phyloP scores from a whole-genome alignment of 306 rosid genomes.

The Nissolia schottii region DNA sequence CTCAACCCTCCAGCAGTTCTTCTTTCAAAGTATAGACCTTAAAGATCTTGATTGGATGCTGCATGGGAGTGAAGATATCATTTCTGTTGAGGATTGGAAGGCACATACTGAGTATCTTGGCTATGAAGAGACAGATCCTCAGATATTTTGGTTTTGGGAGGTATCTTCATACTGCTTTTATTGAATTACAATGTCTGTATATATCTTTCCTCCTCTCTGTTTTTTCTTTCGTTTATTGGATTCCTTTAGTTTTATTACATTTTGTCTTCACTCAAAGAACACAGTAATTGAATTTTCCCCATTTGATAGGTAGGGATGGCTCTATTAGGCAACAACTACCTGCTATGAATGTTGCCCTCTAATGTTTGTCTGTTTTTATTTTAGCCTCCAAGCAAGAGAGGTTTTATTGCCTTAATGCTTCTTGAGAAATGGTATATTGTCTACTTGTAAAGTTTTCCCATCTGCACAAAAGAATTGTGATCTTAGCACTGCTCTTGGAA shows the following conservation, averaged over 20 bases:
- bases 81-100: slow-evolving; percentile 87
- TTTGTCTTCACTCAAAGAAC: neutral
- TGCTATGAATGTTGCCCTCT: neutral
- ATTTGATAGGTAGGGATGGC: neutral
- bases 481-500: neutral
- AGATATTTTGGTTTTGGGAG: slow-evolving; percentile 96
- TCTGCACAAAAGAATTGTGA: neutral
- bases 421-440: neutral
- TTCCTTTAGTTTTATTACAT: neutral
- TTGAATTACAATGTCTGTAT: neutral
- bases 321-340: neutral
- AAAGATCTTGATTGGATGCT: slow-evolving; percentile 97
- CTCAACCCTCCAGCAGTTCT: slow-evolving; percentile 34
- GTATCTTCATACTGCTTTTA: slow-evolving; percentile 40
- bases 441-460: neutral
- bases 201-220: neutral
- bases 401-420: neutral
- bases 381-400: neutral
- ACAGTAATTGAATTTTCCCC: neutral
- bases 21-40: slow-evolving; percentile 66
- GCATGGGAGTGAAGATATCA: slow-evolving; percentile 63
- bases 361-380: neutral
- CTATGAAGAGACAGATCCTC: slow-evolving; percentile 79
- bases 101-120: slow-evolving; percentile 84
- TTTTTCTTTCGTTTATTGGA: neutral